Evolutionary conservation across 1,284 basidiomycete species (phyloP), one percentile per base, ranked within the genome.

Genomic region (Cystobasidium sp.): DNA sequence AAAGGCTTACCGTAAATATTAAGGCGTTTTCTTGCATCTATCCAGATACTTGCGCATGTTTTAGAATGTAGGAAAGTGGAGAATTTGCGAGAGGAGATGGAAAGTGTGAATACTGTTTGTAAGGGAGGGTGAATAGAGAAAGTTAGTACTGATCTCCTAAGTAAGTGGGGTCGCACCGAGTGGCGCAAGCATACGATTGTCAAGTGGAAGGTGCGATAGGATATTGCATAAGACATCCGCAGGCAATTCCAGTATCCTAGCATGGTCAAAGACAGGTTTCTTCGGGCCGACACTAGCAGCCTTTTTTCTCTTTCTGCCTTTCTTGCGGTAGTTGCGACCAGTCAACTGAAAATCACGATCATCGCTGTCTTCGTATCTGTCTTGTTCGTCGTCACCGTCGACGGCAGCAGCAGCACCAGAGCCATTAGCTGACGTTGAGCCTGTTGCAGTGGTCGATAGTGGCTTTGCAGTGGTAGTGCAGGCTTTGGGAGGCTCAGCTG

Each of bases 241-340:
- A 16, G 61, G 61, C 31, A 63, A 44, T 20, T 46, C 61, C 31
- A 63, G n/a, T 10, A 63, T 63, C 37, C 24, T 37, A 16, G 61
- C 12, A 37, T 63, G 44, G 61, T 63, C 61, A 49, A 63, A 63
- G 46, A 63, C 43, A 10, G 61, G 61, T 20, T 63, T 63, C n/a
- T 49, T 46, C 8, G 61, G 61, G 22, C 18, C 56, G 37, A 24
- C 12, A 44, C 39, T 43, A 16, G 41, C 41, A 6, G 41, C 16
- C 59, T 62, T 47, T 43, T 39, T 62, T 14, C 44, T 49, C 24
- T 46, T 47, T 18, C 59, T 24, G 43, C 46, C 61, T 16, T 41
- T 63, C 56, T 59, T 59, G 22, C 9, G 31, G 56, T 41, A 43
- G 56, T 43, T 59, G 37, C 56, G 56, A 9, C 56, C 56, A 9